Base-by-base conservation (phyloP, 2,329 filamentous ascomycete genomes). In the Pseudopithomyces maydicus region DNA sequence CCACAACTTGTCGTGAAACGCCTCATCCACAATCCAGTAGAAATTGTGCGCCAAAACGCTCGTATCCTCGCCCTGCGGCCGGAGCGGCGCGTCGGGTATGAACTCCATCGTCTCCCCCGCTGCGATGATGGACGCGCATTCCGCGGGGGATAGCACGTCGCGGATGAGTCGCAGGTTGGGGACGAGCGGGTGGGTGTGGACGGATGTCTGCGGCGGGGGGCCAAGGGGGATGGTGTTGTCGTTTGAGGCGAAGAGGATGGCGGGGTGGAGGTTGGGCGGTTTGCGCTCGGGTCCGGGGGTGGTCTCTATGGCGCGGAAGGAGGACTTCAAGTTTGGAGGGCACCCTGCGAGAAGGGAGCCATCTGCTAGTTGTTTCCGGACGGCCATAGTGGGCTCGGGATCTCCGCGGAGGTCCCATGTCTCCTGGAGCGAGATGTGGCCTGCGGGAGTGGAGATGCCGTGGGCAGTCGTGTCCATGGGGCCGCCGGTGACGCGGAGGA, bases 31-130 rank as follows among this genome's bases (percentile, higher is more conserved):
- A 8, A 90, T 80, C 88, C 88, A 90, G 77, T 90, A 90, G 64
- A 90, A 89, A 72, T 90, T 90, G 76, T 90, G 88, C 0, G 88
- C 88, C 1, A 90, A 73, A 45, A 90, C 82, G 65, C 86, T 89
- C 22, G 81, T 80, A 52, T 77, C 76, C 58, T 89, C 86, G 15
- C 85, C 85, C 54, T 87, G 85, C n/a, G 86, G 84, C 2, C 86
- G 84, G 29, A 90, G 77, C 0, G 88, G 88, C 0, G 86, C 85
- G 65, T 91, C 88, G 0, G 88, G 88, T 0, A 88, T 79, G 61
- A 90, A 91, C 6, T 83, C 83, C 44, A 89, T 82, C 0, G 80
- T 80, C 69, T 91, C 88, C 5, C 84, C 88, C 0, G 88, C 85
- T 0, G 86, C 84, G 19, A 91, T 85, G 53, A 91, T 89, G 12